phyloP scores from a whole-genome alignment of 1,284 basidiomycete species.

The Boletus smithii region DNA sequence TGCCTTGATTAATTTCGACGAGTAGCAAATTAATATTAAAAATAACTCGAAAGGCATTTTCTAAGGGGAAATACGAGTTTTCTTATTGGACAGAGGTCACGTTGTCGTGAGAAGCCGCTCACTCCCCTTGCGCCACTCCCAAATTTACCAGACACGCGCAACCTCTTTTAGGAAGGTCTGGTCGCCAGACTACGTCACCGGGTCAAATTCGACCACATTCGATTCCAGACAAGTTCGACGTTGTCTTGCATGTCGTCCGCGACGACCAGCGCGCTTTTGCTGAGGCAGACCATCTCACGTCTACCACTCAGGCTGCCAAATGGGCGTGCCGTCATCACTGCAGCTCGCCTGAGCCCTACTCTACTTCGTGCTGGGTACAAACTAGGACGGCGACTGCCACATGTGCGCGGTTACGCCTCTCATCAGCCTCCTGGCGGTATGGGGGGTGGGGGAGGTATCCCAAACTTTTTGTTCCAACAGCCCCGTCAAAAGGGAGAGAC shows the following conservation, averaged over 20 bases:
- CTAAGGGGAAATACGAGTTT: no score
- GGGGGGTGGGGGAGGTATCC: conserved; percentile 41
- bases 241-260: conserved; percentile 10
- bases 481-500: conserved; percentile 74
- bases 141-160: no score
- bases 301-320: conserved; percentile 19
- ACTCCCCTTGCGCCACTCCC: no score
- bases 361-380: background rate
- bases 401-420: conserved; percentile 27
- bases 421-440: conserved; percentile 36
- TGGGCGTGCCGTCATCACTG: conserved; percentile 16
- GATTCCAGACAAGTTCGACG: background rate
- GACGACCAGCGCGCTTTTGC: conserved; percentile 1
- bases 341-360: background rate
- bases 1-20: no score
- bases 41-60: no score
- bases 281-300: conserved; percentile 11
- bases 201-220: no score
- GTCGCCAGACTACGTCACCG: no score
- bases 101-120: no score
- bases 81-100: no score
- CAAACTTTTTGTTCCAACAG: conserved; percentile 55
- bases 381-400: background rate
- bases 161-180: no score
- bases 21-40: no score